Evolutionary conservation across 2,329 filamentous ascomycete species (phyloP).

Genomic region (Claviceps pazoutovae): DNA sequence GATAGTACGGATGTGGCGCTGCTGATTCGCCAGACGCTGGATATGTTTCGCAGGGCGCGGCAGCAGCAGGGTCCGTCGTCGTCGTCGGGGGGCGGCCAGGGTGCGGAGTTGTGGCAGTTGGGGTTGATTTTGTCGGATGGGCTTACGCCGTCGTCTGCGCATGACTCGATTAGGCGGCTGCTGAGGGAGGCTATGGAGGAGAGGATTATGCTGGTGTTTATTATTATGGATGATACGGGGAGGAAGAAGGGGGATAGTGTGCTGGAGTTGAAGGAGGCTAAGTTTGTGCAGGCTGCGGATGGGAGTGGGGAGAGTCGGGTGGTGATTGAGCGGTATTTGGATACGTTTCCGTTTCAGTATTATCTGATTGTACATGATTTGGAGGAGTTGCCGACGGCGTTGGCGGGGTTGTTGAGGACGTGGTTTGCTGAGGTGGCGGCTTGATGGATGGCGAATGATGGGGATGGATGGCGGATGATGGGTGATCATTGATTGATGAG

Average conservation of each 20-base stretch:
- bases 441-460: slow-evolving; percentile 8
- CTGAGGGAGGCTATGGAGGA: slow-evolving; percentile 83
- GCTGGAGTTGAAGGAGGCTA: slow-evolving; percentile 75
- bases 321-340: slow-evolving; percentile 79
- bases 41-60: slow-evolving; percentile 67
- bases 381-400: slow-evolving; percentile 73
- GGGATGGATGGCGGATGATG: slow-evolving; percentile 2
- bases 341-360: slow-evolving; percentile 93
- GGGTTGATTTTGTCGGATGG: slow-evolving; percentile 89
- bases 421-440: slow-evolving; percentile 73
- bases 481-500: not conserved
- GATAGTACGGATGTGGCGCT: slow-evolving; percentile 72
- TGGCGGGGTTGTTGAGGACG: slow-evolving; percentile 79
- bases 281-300: slow-evolving; percentile 51
- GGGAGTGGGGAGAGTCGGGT: slow-evolving; percentile 43
- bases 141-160: slow-evolving; percentile 67
- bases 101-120: slow-evolving; percentile 81
- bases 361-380: slow-evolving; percentile 91
- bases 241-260: slow-evolving; percentile 49
- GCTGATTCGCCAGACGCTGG: slow-evolving; percentile 64
- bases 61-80: slow-evolving; percentile 33
- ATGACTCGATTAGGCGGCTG: slow-evolving; percentile 68
- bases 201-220: slow-evolving; percentile 94
- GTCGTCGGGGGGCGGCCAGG: slow-evolving; percentile 21
- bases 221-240: slow-evolving; percentile 66